These are phyloP conservation scores for Colletotrichum gigasporum DNA, from an alignment of 2,329 filamentous ascomycete genomes.

Conservation along the genomic window DNA sequence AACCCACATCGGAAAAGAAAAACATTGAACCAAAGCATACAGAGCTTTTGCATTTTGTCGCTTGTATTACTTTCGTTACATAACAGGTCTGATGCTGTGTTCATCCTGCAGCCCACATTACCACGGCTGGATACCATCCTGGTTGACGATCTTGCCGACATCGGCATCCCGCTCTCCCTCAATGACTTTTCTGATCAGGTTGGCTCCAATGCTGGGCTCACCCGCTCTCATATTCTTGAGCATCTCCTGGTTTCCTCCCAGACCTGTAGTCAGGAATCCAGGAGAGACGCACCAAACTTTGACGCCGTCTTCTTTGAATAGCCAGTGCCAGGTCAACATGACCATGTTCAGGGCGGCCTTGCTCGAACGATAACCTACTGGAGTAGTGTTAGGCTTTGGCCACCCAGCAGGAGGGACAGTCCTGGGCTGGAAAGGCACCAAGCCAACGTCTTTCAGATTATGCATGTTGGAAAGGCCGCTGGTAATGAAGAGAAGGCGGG, in stretches of 20 bases:
- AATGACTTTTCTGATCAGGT: conserved; percentile 49
- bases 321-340: conserved; percentile 53
- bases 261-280: conserved; percentile 56
- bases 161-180: conserved; percentile 53
- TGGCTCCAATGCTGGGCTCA: conserved; percentile 46
- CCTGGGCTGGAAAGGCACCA: conserved; percentile 36
- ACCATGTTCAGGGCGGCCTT: conserved; percentile 60
- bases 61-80: too few relatives aligned
- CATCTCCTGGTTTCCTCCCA: conserved; percentile 45
- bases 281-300: conserved; percentile 59
- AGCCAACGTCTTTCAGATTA: conserved; percentile 35
- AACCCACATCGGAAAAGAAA: too few relatives aligned
- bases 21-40: too few relatives aligned
- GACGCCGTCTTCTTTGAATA: conserved; percentile 57
- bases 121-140: conserved; percentile 43
- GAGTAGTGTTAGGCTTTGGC: conserved; percentile 49
- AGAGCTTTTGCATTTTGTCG: too few relatives aligned
- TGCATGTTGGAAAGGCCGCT: conserved; percentile 49
- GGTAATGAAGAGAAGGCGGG: conserved; percentile 58
- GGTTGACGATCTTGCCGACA: conserved; percentile 47
- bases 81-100: background rate
- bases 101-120: conserved; percentile 32
- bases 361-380: conserved; percentile 46
- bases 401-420: conserved; percentile 53
- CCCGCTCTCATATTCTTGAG: conserved; percentile 45